Evolutionary conservation across 108 stramenopile species (phyloP).

Genomic region (Fistulifera solaris): DNA sequence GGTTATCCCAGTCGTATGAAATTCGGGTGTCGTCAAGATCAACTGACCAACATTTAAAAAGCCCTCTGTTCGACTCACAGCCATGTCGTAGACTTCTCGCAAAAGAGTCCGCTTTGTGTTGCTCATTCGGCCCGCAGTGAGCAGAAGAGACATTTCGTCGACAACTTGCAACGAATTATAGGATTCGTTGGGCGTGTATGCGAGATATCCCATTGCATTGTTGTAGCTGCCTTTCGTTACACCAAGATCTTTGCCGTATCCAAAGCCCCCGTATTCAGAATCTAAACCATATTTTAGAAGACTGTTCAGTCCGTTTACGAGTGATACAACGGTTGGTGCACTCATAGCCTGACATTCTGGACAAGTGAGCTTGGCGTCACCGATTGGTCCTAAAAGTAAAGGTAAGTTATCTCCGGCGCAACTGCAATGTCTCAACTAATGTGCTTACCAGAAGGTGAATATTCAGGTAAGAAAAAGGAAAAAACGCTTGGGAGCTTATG

Average conservation of each 20-base stretch:
- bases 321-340: neutral
- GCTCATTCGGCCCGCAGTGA: slow-evolving; percentile 49
- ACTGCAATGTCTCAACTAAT: neutral
- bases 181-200: neutral
- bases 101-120: slow-evolving; percentile 18
- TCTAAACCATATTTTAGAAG: slow-evolving; percentile 38
- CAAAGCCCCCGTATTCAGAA: neutral
- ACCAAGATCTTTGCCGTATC: neutral
- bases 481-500: slow-evolving; percentile 39
- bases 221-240: neutral
- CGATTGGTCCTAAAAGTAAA: slow-evolving; percentile 18
- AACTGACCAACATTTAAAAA: slow-evolving; percentile 4
- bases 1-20: slow-evolving; percentile 15
- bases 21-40: slow-evolving; percentile 22
- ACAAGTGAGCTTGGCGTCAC: slow-evolving; percentile 19
- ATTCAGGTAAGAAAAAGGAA: slow-evolving; percentile 42
- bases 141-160: slow-evolving; percentile 42
- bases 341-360: slow-evolving; percentile 36
- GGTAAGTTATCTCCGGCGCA: neutral
- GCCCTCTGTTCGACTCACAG: slow-evolving; percentile 4
- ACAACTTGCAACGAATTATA: slow-evolving; percentile 9
- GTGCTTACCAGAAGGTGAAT: slow-evolving; percentile 20
- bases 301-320: slow-evolving; percentile 35
- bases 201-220: neutral
- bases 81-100: neutral